A percentile compares a stretch with the other conserved stretches of the same genome.
Evolutionary conservation across 2,329 filamentous ascomycete species (phyloP).

Genomic region (Periconia digitata): DNA sequence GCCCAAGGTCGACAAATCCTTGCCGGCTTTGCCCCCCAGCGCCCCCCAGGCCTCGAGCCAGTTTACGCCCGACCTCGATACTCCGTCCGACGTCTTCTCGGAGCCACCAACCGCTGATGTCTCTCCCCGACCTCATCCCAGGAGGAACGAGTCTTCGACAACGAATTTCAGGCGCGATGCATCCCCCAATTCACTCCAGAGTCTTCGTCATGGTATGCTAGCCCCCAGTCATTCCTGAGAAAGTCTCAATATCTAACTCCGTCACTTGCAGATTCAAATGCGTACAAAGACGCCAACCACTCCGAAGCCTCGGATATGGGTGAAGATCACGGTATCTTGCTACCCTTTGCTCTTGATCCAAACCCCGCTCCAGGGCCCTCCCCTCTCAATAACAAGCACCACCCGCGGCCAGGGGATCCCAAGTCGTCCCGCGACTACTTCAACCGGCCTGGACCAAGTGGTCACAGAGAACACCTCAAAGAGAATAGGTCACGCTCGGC

Average conservation of each 20-base stretch:
- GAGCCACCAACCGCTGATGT: constrained; percentile 68
- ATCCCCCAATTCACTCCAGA: constrained; percentile 37
- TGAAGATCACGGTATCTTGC: constrained; percentile 58
- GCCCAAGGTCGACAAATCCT: constrained; percentile 81
- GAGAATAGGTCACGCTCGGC: constrained; percentile 48
- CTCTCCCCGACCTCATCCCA: constrained; percentile 56
- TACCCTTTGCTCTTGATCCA: constrained; percentile 56
- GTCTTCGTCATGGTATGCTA: constrained; percentile 37
- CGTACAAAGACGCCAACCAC: constrained; percentile 76
- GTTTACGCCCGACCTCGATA: constrained; percentile 60
- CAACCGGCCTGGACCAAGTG: constrained; percentile 35
- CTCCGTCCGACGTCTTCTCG: constrained; percentile 63
- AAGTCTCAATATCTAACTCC: constrained; percentile 11
- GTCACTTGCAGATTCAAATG: constrained; percentile 58
- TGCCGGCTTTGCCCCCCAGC: constrained; percentile 85
- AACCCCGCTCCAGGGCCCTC: constrained; percentile 48
- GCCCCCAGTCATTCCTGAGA: not conserved
- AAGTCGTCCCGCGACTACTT: constrained; percentile 49
- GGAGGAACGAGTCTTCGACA: constrained; percentile 37
- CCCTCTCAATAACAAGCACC: constrained; percentile 33
- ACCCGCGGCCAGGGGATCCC: constrained; percentile 21
- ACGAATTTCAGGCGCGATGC: constrained; percentile 42
- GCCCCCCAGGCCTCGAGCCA: constrained; percentile 64
- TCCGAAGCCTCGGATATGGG: constrained; percentile 64
- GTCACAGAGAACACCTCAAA: constrained; percentile 45